These are phyloP conservation scores for Cudoniella acicularis DNA, from an alignment of 495 filamentous ascomycete genomes.

Conservation along the genomic window DNA sequence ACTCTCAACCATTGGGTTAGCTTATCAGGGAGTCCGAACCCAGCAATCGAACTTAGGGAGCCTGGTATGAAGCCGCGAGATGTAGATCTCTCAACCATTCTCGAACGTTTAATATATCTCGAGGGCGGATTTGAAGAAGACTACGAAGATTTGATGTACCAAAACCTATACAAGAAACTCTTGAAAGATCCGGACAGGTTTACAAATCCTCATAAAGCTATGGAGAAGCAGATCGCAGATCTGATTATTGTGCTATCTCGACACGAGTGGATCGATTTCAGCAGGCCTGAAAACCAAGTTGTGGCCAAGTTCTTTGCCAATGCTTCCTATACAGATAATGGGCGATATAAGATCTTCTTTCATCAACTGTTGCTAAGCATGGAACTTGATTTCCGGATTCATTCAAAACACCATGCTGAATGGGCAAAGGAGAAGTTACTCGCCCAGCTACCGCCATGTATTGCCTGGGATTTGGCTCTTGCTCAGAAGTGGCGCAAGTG, in stretches of 20 bases:
- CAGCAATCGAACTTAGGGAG: constrained; percentile 45
- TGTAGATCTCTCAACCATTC: constrained; percentile 45
- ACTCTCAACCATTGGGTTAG: constrained; percentile 57
- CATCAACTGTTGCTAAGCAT: constrained; percentile 67
- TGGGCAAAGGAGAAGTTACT: constrained; percentile 54
- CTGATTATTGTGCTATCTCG: constrained; percentile 60
- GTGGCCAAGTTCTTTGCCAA: constrained; percentile 60
- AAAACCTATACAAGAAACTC: constrained; percentile 46
- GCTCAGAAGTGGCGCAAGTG: constrained; percentile 66
- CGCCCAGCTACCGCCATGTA: constrained; percentile 56
- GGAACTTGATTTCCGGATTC: constrained; percentile 62
- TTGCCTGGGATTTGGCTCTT: constrained; percentile 65
- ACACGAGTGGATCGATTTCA: constrained; percentile 66
- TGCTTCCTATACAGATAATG: constrained; percentile 31
- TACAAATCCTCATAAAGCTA: constrained; percentile 46
- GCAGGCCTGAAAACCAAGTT: constrained; percentile 57
- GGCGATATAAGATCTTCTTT: constrained; percentile 57
- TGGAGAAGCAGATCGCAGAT: constrained; percentile 65
- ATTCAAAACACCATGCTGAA: constrained; percentile 47
- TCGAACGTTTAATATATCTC: constrained; percentile 52
- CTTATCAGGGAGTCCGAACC: constrained; percentile 43
- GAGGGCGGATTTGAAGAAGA: constrained; percentile 56
- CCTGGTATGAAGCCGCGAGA: constrained; percentile 48
- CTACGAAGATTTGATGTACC: constrained; percentile 49
- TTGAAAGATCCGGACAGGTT: constrained; percentile 49